Conservation (phyloP, 352 stramenopile species). For the Phytophthora palmivora region DNA sequence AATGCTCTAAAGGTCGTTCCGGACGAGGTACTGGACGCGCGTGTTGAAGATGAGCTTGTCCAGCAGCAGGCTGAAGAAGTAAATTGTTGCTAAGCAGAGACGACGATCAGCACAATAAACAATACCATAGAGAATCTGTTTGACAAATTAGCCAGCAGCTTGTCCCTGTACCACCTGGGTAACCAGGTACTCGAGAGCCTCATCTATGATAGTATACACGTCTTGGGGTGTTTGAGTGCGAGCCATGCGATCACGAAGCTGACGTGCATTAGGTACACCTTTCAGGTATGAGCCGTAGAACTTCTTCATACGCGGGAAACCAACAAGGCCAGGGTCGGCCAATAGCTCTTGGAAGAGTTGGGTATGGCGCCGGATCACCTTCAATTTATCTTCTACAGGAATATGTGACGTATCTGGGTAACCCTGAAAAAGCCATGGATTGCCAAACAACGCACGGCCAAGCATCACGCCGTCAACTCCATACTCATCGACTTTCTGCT, state of each 20-base stretch:
- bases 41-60: conserved; percentile 67
- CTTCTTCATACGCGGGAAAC: conserved; percentile 82
- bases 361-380: conserved; percentile 70
- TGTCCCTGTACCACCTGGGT: conserved; percentile 31
- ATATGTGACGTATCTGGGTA: conserved; percentile 62
- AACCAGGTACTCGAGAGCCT: conserved; percentile 46
- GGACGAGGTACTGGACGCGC: conserved; percentile 73
- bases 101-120: conserved; percentile 2
- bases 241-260: conserved; percentile 66
- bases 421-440: conserved; percentile 84
- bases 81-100: conserved; percentile 25
- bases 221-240: conserved; percentile 53
- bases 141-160: conserved; percentile 9
- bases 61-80: conserved; percentile 20
- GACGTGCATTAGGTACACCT: conserved; percentile 73
- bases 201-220: conserved; percentile 67
- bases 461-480: conserved; percentile 85
- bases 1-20: conserved; percentile 71
- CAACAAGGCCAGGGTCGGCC: conserved; percentile 46
- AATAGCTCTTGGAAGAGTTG: conserved; percentile 76
- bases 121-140: conserved; percentile 30
- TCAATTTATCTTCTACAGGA: conserved; percentile 54
- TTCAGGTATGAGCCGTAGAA: conserved; percentile 82
- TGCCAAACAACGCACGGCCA: conserved; percentile 78
- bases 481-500: conserved; percentile 71